phyloP scores from a whole-genome alignment of 2,329 filamentous ascomycete genomes.

The Epichloe glyceriae region DNA sequence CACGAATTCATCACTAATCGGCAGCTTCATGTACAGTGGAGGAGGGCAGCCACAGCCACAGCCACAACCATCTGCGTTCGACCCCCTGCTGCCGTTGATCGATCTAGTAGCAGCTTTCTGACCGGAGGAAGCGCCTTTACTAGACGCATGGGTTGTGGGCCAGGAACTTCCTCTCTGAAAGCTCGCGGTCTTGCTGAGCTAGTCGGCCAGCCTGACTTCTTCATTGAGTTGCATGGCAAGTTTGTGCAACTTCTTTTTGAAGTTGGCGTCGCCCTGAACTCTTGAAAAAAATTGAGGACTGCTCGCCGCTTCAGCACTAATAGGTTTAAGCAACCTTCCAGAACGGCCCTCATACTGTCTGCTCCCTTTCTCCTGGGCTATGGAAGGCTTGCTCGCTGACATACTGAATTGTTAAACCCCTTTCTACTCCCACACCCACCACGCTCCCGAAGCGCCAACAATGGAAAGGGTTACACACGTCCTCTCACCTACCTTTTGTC shows the following conservation, averaged over 20 bases:
- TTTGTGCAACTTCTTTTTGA: slow-evolving; percentile 53
- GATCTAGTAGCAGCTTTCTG: slow-evolving; percentile 41
- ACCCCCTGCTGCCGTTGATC: slow-evolving; percentile 21
- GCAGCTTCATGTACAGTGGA: slow-evolving; percentile 26
- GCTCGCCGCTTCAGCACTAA: too few relatives aligned
- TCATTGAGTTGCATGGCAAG: slow-evolving; percentile 50
- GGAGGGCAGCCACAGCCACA: slow-evolving; percentile 18
- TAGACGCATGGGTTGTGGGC: slow-evolving; percentile 43
- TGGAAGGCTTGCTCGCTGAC: too few relatives aligned
- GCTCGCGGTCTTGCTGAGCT: slow-evolving; percentile 52
- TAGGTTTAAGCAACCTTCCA: too few relatives aligned
- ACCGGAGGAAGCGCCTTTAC: slow-evolving; percentile 43
- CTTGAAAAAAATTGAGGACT: slow-evolving; percentile 17
- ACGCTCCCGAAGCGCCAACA: too few relatives aligned
- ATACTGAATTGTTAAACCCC: too few relatives aligned
- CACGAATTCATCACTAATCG: slow-evolving; percentile 29
- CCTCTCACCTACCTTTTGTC: background rate
- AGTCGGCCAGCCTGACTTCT: slow-evolving; percentile 54
- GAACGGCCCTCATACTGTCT: too few relatives aligned
- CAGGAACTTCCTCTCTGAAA: slow-evolving; percentile 41
- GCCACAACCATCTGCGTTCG: slow-evolving; percentile 16
- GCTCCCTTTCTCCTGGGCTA: too few relatives aligned
- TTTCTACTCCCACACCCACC: too few relatives aligned
- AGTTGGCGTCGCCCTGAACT: slow-evolving; percentile 39
- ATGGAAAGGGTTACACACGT: background rate